Evolutionary conservation across 148 eudicot species (phyloP).

Genomic region (Chenopodium suecicum): DNA sequence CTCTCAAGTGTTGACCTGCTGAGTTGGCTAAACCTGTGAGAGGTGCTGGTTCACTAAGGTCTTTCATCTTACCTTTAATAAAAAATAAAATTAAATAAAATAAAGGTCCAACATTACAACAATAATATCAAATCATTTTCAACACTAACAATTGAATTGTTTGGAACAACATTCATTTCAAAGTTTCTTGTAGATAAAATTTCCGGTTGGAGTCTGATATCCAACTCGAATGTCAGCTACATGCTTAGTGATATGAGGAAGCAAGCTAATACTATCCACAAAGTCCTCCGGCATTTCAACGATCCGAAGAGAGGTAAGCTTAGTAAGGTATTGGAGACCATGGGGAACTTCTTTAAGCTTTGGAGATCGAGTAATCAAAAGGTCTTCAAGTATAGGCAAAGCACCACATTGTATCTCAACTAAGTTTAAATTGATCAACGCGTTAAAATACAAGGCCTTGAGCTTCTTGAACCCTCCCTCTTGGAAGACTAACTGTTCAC

Average conservation of each 20-base stretch:
- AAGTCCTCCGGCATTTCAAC: slow-evolving; percentile 4
- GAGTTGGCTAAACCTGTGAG: too few relatives aligned
- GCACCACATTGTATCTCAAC: background rate
- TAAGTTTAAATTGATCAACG: background rate
- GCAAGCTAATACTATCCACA: background rate
- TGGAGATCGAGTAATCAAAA: background rate
- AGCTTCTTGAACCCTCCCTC: slow-evolving; percentile 11
- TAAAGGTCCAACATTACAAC: too few relatives aligned
- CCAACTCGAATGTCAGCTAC: slow-evolving; percentile 8
- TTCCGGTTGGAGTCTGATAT: background rate
- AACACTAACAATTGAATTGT: too few relatives aligned
- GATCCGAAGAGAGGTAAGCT: background rate
- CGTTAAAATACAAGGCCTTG: slow-evolving; percentile 6
- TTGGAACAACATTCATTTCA: background rate
- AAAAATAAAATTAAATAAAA: too few relatives aligned
- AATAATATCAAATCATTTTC: too few relatives aligned
- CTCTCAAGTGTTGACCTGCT: too few relatives aligned
- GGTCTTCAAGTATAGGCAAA: background rate
- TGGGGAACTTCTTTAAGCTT: background rate
- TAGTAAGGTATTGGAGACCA: background rate
- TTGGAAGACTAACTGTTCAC: background rate
- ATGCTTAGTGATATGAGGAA: background rate
- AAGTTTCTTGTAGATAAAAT: background rate
- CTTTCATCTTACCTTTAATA: too few relatives aligned
- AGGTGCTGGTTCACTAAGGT: too few relatives aligned